phyloP scores from a whole-genome alignment of 2,329 filamentous ascomycete species.

The Calonectria honghensis region DNA sequence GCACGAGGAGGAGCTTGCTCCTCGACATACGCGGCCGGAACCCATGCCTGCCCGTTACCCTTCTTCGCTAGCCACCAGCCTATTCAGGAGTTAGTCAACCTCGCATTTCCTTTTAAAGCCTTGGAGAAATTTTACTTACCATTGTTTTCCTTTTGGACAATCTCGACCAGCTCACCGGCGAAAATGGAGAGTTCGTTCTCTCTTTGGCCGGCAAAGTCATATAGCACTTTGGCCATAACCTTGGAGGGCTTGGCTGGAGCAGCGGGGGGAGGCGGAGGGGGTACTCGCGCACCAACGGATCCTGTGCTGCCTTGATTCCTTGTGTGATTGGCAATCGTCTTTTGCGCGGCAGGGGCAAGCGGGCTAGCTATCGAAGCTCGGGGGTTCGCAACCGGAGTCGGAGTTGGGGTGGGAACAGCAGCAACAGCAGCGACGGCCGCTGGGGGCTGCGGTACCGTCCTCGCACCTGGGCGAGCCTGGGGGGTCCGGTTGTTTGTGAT shows the following conservation, averaged over 20 bases:
- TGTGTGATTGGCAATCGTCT: conserved; percentile 68
- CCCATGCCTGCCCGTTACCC: conserved; percentile 86
- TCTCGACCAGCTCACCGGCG: conserved; percentile 87
- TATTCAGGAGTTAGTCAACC: conserved; percentile 65
- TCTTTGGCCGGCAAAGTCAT: conserved; percentile 91
- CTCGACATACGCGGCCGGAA: conserved; percentile 94
- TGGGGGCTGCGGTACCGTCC: conserved; percentile 60
- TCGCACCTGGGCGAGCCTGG: conserved; percentile 64
- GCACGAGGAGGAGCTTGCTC: conserved; percentile 81
- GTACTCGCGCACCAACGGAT: conserved; percentile 71
- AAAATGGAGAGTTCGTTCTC: conserved; percentile 89
- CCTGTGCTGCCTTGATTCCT: conserved; percentile 73
- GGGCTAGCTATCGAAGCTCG: conserved; percentile 40
- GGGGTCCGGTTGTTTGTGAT: conserved; percentile 71
- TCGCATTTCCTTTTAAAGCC: neutral
- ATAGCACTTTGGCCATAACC: conserved; percentile 90
- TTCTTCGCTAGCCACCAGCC: conserved; percentile 98
- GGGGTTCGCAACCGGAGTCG: conserved; percentile 35
- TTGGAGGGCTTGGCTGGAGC: conserved; percentile 76
- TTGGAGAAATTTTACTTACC: conserved; percentile 73
- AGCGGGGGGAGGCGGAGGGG: conserved; percentile 81
- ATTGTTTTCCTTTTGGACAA: conserved; percentile 96
- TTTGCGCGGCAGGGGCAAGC: conserved; percentile 49
- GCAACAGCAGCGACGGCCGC: conserved; percentile 55
- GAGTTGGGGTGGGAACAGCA: conserved; percentile 47